Evolutionary conservation across 345 rosid species (phyloP).

Genomic region (Raphanus sativus): DNA sequence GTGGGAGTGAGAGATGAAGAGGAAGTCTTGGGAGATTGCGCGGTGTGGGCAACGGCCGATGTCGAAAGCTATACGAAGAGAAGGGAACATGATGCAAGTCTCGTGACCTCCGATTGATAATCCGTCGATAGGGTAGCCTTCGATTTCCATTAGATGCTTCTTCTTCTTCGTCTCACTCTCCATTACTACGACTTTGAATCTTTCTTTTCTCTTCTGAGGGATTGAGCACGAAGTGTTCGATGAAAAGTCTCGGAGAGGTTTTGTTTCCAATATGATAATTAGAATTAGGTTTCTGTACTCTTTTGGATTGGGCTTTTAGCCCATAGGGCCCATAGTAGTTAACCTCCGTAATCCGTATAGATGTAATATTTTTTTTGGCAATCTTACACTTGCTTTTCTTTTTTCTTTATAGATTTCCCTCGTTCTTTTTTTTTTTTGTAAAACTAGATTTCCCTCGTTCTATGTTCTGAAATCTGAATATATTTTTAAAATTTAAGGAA

Average conservation of each 20-base stretch:
- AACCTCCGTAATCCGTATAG: background rate
- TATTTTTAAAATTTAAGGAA: too few relatives aligned
- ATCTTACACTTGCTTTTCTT: too few relatives aligned
- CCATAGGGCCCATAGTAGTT: slow-evolving; percentile 12
- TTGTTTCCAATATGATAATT: background rate
- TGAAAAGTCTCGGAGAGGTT: background rate
- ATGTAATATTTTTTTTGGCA: too few relatives aligned
- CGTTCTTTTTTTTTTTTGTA: too few relatives aligned
- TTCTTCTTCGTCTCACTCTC: slow-evolving; percentile 19
- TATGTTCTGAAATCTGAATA: too few relatives aligned
- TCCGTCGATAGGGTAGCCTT: slow-evolving; percentile 79
- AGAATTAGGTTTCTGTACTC: background rate
- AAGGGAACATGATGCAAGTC: slow-evolving; percentile 84
- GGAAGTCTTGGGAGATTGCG: slow-evolving; percentile 84
- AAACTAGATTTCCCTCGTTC: too few relatives aligned
- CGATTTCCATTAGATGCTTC: slow-evolving; percentile 40
- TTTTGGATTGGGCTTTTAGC: slow-evolving; percentile 24
- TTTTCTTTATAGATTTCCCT: too few relatives aligned
- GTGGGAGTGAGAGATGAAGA: slow-evolving; percentile 91
- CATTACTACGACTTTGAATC: background rate
- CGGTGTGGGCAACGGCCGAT: slow-evolving; percentile 95
- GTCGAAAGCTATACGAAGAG: slow-evolving; percentile 78
- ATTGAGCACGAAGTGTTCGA: slow-evolving; percentile 33
- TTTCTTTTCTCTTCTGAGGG: background rate
- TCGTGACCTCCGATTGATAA: slow-evolving; percentile 92